Percentiles rank a stretch among this genome's conserved stretches.
phyloP scores from a whole-genome alignment of 768 basidiomycete species.

The Xerocomellus dryophilus region DNA sequence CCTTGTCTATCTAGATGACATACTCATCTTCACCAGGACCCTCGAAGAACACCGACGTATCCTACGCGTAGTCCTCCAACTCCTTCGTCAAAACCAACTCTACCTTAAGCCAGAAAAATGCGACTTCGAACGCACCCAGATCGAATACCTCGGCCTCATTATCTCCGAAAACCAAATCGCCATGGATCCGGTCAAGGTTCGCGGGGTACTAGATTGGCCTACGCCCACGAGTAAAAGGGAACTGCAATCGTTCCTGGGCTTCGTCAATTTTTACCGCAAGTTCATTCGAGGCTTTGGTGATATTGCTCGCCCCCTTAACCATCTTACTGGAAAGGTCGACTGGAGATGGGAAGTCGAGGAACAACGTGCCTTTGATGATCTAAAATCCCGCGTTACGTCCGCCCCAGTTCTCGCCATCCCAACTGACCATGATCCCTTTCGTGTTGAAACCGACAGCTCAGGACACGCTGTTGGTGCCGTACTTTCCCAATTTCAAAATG shows the following conservation, averaged over 20 bases:
- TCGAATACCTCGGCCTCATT: constrained; percentile 35
- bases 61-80: constrained; percentile 13
- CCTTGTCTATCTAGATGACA: constrained; percentile 34
- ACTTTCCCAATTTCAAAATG: neutral
- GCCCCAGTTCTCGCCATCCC: neutral
- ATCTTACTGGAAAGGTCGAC: constrained; percentile 1
- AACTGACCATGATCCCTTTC: neutral
- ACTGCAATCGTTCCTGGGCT: constrained; percentile 41
- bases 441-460: neutral
- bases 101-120: constrained; percentile 22
- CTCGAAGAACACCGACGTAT: constrained; percentile 8
- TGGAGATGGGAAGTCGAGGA: neutral
- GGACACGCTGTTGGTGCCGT: neutral
- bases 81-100: constrained; percentile 15
- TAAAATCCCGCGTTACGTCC: neutral
- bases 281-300: constrained; percentile 35
- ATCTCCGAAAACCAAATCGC: constrained; percentile 25
- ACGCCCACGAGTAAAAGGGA: constrained; percentile 32
- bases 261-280: constrained; percentile 7
- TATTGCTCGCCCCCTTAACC: constrained; percentile 28
- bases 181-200: constrained; percentile 36
- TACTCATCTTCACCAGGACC: constrained; percentile 28
- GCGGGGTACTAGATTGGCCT: too few species aligned
- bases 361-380: neutral
- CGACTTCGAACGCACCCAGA: constrained; percentile 13